These are phyloP conservation scores for Phytophthora pluvialis DNA, from an alignment of 352 stramenopile species.

Conservation along the genomic window DNA sequence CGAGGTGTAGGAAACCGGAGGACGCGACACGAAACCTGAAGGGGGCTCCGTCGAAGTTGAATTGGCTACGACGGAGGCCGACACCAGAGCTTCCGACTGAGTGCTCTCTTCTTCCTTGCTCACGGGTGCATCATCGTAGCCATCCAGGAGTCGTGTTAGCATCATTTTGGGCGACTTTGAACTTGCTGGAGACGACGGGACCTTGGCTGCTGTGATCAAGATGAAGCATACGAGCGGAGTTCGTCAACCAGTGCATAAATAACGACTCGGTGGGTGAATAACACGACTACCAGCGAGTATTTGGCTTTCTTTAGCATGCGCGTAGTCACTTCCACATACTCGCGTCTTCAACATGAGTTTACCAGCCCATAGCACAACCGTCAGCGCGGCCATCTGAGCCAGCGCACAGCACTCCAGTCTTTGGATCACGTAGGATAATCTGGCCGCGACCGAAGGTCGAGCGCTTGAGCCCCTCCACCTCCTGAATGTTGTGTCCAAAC, in stretches of 20 bases:
- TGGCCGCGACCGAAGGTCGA: constrained; percentile 80
- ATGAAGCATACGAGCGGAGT: constrained; percentile 3
- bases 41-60: constrained; percentile 4
- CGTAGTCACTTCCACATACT: constrained; percentile 1
- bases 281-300: not conserved
- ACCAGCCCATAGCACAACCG: constrained; percentile 93
- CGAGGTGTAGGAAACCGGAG: constrained; percentile 46
- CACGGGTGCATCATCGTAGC: constrained; percentile 16
- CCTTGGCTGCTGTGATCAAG: not conserved
- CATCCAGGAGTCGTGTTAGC: constrained; percentile 24
- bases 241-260: constrained; percentile 20
- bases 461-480: constrained; percentile 39
- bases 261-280: not conserved
- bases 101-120: not conserved
- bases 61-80: not conserved
- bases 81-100: not conserved
- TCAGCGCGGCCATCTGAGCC: constrained; percentile 95
- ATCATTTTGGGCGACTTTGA: constrained; percentile 20
- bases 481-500: constrained; percentile 77
- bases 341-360: constrained; percentile 1
- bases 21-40: not conserved
- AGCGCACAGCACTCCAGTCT: constrained; percentile 92
- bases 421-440: constrained; percentile 83
- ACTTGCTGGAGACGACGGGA: not conserved
- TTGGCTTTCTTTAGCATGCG: constrained; percentile 33